These are phyloP conservation scores for Aspergillus alliaceus DNA, from an alignment of 2,329 filamentous ascomycete species.

Conservation along the genomic window DNA sequence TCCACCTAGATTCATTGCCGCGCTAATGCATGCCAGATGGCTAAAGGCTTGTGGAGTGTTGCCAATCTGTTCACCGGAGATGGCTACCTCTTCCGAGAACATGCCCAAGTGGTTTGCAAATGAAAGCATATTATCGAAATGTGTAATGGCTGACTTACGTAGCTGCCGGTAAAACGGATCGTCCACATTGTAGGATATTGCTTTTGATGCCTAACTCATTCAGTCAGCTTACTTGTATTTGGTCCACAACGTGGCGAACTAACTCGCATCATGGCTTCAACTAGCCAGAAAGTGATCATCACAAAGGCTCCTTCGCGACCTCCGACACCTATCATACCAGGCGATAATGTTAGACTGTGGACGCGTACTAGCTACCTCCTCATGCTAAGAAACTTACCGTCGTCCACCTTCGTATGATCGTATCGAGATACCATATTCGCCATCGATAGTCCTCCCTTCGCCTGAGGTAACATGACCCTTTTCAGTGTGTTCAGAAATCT, in stretches of 20 bases:
- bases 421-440: neutral
- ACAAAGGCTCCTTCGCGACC: neutral
- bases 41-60: constrained; percentile 80
- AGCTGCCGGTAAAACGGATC: neutral
- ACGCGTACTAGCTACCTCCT: too few species aligned
- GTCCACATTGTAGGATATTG: neutral
- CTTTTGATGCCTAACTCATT: neutral
- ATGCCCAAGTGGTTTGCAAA: constrained; percentile 77
- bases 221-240: neutral
- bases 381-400: neutral
- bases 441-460: neutral
- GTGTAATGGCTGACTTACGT: constrained; percentile 51
- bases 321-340: neutral
- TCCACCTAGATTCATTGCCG: constrained; percentile 68
- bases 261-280: neutral
- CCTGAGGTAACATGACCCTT: neutral
- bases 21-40: constrained; percentile 72
- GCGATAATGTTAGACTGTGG: too few species aligned
- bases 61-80: constrained; percentile 73
- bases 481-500: neutral
- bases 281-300: neutral
- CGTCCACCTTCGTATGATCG: neutral
- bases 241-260: neutral
- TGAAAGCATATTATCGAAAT: constrained; percentile 76
- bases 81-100: constrained; percentile 76